Evolutionary conservation across 164 flowering plant species (phyloP), one percentile per base, ranked within the genome.

Genomic region (Houttuynia cordata): DNA sequence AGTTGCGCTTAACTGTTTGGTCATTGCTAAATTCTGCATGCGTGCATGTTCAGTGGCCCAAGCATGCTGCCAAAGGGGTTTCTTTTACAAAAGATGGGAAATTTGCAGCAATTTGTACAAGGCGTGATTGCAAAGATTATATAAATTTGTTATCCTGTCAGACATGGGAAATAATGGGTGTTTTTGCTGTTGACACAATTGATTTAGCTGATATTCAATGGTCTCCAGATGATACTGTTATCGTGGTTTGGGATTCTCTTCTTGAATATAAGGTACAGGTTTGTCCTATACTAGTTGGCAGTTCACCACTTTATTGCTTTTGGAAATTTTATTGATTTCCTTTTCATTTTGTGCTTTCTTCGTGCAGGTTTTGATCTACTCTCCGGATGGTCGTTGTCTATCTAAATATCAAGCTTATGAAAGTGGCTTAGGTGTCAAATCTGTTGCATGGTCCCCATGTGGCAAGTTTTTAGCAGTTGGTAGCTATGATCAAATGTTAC

Each of bases 141-240:
- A 73, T 93, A 64, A 88, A 84, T 78, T 83, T 93, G 19, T 70
- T 93, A n/a, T 90, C 97, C 50, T 88, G 97, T 72, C 75, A 83
- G 58, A 64, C 91, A 23, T 93, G 99, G 99, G 97, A 88, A 70
- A 86, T 90, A 24, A 88, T 93, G 89, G 89, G 96, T 70, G 79
- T 71, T 61, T 90, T 90, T 81, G 78, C 97, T 59, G 95, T 90
- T 68, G 97, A 93, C 71, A 85, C 96, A 1, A 49, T 88, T 57
- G 99, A 93, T 67, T 79, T 93, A 74, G 92, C 91, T 69, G 99
- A 90, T 69, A 75, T 88, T 73, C 84, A 83, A 68, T 93, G 99
- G 99, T 93, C 99, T 41, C 97, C 97, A 12, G 96, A 93, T 81
- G 99, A 88, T 71, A 88, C 93, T 76, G 78, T 95, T 47, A 79